Evolutionary conservation across 1,139 yeast genomes (phyloP).

Genomic region (Yamadazyma sp.): DNA sequence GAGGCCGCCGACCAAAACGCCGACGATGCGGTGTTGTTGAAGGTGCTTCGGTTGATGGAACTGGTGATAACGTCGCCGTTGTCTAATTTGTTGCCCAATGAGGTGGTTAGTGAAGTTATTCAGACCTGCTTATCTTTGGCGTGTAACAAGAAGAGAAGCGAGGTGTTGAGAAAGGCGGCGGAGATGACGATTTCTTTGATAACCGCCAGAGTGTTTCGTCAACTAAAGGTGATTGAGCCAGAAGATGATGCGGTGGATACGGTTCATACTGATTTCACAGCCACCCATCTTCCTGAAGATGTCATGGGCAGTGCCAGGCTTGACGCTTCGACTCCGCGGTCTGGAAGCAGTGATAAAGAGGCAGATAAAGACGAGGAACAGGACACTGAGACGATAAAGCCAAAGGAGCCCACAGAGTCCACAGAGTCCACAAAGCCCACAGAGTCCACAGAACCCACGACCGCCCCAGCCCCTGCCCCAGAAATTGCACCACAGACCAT

Average conservation of each 20-base stretch:
- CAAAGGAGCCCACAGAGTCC: constrained; percentile 5
- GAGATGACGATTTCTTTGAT: constrained; percentile 79
- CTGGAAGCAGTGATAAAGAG: too few species aligned
- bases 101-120: constrained; percentile 81
- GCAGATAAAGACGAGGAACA: constrained; percentile 2
- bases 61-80: constrained; percentile 63
- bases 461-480: too few species aligned
- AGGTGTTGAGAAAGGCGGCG: constrained; percentile 84
- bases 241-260: constrained; percentile 31
- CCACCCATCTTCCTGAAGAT: constrained; percentile 40
- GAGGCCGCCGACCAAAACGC: constrained; percentile 93
- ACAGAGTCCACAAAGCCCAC: constrained; percentile 6
- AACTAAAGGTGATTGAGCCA: constrained; percentile 58
- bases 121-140: constrained; percentile 93
- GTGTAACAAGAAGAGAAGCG: constrained; percentile 89
- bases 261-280: constrained; percentile 35
- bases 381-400: neutral
- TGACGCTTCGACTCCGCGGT: constrained; percentile 5
- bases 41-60: constrained; percentile 77
- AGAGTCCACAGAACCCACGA: constrained; percentile 2
- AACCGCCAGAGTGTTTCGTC: constrained; percentile 66
- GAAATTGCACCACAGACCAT: too few species aligned
- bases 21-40: constrained; percentile 87
- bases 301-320: constrained; percentile 39
- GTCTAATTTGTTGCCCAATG: constrained; percentile 69